Evolutionary conservation across 805 yeast genomes (phyloP).

Genomic region (Martiniozyma abietophila): DNA sequence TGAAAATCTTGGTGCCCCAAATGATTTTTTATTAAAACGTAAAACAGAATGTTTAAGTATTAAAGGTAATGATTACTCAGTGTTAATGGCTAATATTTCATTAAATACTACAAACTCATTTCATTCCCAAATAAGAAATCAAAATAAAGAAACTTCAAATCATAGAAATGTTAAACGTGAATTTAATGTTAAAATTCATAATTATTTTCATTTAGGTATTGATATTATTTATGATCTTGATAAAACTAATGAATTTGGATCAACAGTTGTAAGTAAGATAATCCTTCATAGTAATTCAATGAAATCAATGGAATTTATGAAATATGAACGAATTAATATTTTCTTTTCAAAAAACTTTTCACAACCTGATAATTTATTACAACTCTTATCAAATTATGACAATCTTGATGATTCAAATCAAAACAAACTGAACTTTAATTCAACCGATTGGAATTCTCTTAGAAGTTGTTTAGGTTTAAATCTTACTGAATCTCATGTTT

Average conservation of each 20-base stretch:
- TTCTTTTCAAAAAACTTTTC: no score
- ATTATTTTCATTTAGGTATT: constrained; percentile 45
- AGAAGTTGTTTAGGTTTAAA: not conserved
- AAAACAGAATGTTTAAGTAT: constrained; percentile 21
- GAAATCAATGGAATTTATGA: constrained; percentile 44
- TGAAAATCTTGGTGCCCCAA: constrained; percentile 46
- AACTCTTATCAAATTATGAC: no score
- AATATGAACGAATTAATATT: constrained; percentile 43
- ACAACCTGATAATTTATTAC: no score
- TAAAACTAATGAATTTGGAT: constrained; percentile 17
- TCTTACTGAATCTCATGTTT: constrained; percentile 15
- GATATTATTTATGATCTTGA: constrained; percentile 46
- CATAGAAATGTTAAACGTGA: no score
- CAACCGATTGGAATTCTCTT: constrained; percentile 4
- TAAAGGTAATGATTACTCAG: not conserved
- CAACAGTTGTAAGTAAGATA: constrained; percentile 33
- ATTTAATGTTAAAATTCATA: constrained; percentile 40
- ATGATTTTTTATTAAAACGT: constrained; percentile 32
- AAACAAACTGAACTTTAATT: no score
- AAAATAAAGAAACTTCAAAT: no score
- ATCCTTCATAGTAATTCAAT: constrained; percentile 44
- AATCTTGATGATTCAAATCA: no score
- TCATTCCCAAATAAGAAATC: no score
- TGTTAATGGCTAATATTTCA: no score
- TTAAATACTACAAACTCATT: no score